phyloP scores from a whole-genome alignment of 352 stramenopile species.

The Phytophthora agathidicida region DNA sequence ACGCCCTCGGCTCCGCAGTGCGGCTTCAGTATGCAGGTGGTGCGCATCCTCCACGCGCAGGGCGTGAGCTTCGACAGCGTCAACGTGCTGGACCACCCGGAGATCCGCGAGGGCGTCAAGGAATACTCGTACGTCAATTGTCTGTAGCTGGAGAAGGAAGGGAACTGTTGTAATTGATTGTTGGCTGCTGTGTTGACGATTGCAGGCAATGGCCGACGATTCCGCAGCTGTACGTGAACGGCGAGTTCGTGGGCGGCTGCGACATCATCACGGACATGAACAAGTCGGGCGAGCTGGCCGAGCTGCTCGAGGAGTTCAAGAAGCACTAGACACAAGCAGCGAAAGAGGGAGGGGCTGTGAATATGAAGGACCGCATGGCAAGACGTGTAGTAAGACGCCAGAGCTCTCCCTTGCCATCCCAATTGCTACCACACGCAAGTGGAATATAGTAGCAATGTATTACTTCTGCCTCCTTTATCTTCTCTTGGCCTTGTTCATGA shows the following conservation, averaged over 20 bases:
- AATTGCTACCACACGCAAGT: too few species aligned
- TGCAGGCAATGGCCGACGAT: conserved; percentile 95
- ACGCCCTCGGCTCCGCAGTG: conserved; percentile 96
- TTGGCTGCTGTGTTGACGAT: conserved; percentile 5
- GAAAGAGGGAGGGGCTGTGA: not conserved
- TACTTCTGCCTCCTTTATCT: too few species aligned
- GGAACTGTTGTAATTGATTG: not conserved
- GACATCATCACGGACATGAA: conserved; percentile 98
- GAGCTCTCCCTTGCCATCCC: too few species aligned
- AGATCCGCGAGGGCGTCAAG: conserved; percentile 98
- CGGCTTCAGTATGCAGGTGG: conserved; percentile 97
- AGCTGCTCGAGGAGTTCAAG: conserved; percentile 89
- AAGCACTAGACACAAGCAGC: conserved; percentile 48
- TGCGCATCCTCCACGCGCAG: conserved; percentile 94
- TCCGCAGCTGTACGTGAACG: conserved; percentile 99
- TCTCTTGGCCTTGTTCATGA: too few species aligned
- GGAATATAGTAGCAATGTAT: too few species aligned
- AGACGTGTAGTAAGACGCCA: not conserved
- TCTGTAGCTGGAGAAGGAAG: not conserved
- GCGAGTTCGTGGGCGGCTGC: conserved; percentile 99
- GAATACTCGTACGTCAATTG: conserved; percentile 93
- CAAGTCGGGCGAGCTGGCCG: conserved; percentile 91
- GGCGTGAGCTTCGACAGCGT: conserved; percentile 97
- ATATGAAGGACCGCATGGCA: too few species aligned
- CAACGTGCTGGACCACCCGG: conserved; percentile 98